Conservation (phyloP, 2,329 filamentous ascomycete genomes). For the Pyricularia sp. region DNA sequence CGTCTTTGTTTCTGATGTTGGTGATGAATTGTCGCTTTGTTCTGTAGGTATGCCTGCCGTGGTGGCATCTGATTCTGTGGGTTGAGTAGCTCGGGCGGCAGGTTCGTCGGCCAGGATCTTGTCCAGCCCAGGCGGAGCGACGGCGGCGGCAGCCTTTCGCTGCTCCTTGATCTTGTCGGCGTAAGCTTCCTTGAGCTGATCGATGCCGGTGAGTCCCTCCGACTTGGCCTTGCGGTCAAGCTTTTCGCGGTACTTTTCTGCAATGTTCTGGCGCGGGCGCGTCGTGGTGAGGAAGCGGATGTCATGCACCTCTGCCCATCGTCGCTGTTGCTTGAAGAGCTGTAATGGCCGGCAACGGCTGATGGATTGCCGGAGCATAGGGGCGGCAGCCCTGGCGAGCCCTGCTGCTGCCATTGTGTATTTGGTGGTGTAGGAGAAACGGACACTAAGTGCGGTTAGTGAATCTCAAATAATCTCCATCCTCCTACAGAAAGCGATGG, state of each 20-base stretch:
- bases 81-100: not conserved
- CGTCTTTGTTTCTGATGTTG: constrained; percentile 16
- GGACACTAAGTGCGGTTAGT: not conserved
- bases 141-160: constrained; percentile 55
- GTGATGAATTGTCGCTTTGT: constrained; percentile 9
- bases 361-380: not conserved
- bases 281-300: constrained; percentile 81
- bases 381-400: not conserved
- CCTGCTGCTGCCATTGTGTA: not conserved
- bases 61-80: not conserved
- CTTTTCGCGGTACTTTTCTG: constrained; percentile 83
- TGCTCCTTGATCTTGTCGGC: constrained; percentile 70
- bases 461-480: not conserved
- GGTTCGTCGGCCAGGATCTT: not conserved
- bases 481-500: not conserved
- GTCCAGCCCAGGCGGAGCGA: constrained; percentile 18
- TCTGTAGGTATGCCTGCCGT: not conserved
- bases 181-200: constrained; percentile 73
- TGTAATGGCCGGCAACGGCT: not conserved
- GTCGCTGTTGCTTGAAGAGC: constrained; percentile 44
- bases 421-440: not conserved
- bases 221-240: constrained; percentile 71
- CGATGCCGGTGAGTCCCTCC: constrained; percentile 60
- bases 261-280: constrained; percentile 44
- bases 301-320: constrained; percentile 84